Conservation (phyloP, 495 filamentous ascomycete genomes). For the Parmelia sp. region DNA sequence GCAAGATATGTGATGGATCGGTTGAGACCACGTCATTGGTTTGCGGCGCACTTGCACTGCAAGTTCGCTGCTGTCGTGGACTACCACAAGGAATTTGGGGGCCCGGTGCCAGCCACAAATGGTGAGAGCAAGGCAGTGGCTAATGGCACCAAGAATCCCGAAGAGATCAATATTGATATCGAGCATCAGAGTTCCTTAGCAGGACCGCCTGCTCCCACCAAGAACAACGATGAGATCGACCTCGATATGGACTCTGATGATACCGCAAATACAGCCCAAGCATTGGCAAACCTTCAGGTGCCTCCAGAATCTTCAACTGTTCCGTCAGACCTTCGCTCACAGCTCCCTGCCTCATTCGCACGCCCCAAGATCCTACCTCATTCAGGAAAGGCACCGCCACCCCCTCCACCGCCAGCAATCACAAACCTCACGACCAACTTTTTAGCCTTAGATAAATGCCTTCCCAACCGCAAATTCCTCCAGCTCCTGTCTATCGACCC, state of each 20-base stretch:
- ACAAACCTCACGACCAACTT: constrained; percentile 74
- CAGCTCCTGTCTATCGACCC: constrained; percentile 61
- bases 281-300: background rate
- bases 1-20: constrained; percentile 72
- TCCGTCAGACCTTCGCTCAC: constrained; percentile 54
- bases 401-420: constrained; percentile 46
- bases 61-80: constrained; percentile 70
- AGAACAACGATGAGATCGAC: constrained; percentile 49
- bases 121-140: background rate
- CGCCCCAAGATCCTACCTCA: constrained; percentile 32
- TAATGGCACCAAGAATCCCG: constrained; percentile 19
- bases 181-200: constrained; percentile 21
- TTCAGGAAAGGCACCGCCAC: constrained; percentile 34
- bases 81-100: constrained; percentile 42
- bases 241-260: constrained; percentile 44
- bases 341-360: constrained; percentile 60
- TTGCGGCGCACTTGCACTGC: constrained; percentile 86
- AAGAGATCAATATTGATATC: constrained; percentile 32
- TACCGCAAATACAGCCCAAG: constrained; percentile 8
- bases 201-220: constrained; percentile 1
- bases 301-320: constrained; percentile 28
- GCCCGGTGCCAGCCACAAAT: background rate
- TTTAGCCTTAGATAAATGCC: constrained; percentile 83
- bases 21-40: constrained; percentile 80
- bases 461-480: constrained; percentile 70